Conservation (phyloP, 805 yeast genomes). For the Starmerella powellii region DNA sequence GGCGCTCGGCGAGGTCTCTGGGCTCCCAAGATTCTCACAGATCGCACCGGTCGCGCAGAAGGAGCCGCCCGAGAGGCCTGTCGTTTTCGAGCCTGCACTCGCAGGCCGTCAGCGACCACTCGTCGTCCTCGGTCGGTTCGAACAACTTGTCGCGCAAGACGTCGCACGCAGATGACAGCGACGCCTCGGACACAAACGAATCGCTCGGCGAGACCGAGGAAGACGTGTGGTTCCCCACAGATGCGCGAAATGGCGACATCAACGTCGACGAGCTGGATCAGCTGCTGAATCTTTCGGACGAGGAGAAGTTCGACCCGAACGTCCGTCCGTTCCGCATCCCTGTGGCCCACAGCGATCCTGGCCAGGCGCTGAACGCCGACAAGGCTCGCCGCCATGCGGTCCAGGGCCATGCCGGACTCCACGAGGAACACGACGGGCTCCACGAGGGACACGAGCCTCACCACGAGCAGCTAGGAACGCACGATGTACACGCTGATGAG, state of each 20-base stretch:
- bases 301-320: conserved; percentile 5
- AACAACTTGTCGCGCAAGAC: conserved; percentile 12
- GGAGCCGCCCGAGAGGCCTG: conserved; percentile 13
- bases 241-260: conserved; percentile 52
- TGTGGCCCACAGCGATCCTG: too few species aligned
- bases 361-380: not conserved
- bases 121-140: conserved; percentile 3
- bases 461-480: too few species aligned
- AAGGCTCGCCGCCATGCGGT: not conserved
- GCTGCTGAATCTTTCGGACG: conserved; percentile 20
- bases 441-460: too few species aligned
- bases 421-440: not conserved
- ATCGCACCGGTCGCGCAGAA: not conserved
- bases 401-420: not conserved
- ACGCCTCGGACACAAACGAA: conserved; percentile 25
- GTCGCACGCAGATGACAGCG: conserved; percentile 22
- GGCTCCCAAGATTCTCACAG: conserved; percentile 9
- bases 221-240: conserved; percentile 92
- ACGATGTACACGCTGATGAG: too few species aligned
- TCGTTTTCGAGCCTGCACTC: conserved; percentile 15
- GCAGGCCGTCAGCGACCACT: conserved; percentile 10
- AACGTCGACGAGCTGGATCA: conserved; percentile 74
- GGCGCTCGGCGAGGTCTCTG: conserved; percentile 7
- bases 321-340: not conserved
- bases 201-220: conserved; percentile 75